Evolutionary conservation across 352 stramenopile species (phyloP), one percentile per base, ranked within the genome.

Genomic region (Phytophthora vignae): DNA sequence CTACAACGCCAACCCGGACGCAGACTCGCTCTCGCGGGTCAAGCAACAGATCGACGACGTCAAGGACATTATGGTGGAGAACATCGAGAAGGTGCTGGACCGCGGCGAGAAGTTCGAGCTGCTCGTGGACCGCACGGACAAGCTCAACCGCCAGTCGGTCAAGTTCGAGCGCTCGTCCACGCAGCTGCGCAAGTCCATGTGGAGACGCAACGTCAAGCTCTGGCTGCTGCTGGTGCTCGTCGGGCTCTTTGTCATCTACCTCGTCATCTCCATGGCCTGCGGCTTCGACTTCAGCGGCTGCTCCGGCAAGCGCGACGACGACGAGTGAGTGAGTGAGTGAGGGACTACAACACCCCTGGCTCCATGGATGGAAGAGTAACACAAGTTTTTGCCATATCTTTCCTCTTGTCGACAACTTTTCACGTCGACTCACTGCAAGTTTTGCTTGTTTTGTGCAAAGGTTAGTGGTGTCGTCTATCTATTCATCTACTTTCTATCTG

Each of bases 21-120:
- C 96, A 25, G 96, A 99, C 78, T 93, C 92, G 62, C 91, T 99
- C 61, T 92, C 88, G 27, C 73, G 82, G 3, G 96, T 99, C 31
- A 93, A 99, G 78, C 90, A 92, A 70, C 96, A 99, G 85, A 96
- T 99, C 60, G 97, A 99, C 72, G 94, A 99, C 54, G 97, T 99
- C 3, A 99, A 99, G 74, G 94, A 98, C 73, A 93, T 98, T 58
- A 99, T 99, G 96, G 92, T 99, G 36, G 92, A 99, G 74, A 99
- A 99, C 78, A 99, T 99, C 73, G 98, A 99, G 63, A 99, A 99
- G 76, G 94, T 99, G 33, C 81, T 99, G 64, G 96, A 99, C 58
- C 79, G 98, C 40, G 98, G 98, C 17, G 98, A 99, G 77, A 99
- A 99, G 73, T 99, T 99, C 78, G 98, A 99, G 83, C 70, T 97